These are phyloP conservation scores for Gillenia trifoliata DNA, from an alignment of 306 rosid genomes.

Conservation along the genomic window DNA sequence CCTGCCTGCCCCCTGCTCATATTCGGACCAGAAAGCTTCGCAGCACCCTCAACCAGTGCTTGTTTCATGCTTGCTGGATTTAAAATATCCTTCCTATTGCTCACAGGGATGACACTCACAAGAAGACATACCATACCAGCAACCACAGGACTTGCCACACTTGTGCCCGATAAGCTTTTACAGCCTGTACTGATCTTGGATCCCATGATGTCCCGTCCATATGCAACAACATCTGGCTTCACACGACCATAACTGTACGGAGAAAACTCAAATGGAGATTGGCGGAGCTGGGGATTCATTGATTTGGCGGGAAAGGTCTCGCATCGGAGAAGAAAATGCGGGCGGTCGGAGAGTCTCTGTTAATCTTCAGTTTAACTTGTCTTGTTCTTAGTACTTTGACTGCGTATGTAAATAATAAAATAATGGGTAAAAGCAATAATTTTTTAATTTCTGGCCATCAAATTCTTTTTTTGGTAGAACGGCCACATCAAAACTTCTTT, in stretches of 20 bases:
- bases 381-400: too few species aligned
- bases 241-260: constrained; percentile 80
- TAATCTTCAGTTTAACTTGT: too few species aligned
- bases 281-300: too few species aligned
- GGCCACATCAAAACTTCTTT: too few species aligned
- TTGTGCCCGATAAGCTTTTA: constrained; percentile 96
- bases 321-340: too few species aligned
- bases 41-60: constrained; percentile 98
- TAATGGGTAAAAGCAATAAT: too few species aligned
- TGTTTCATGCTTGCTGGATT: constrained; percentile 99
- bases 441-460: too few species aligned
- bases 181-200: constrained; percentile 94
- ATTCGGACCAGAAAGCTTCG: constrained; percentile 80
- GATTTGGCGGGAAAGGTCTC: too few species aligned
- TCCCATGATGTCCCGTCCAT: constrained; percentile 97
- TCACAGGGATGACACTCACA: constrained; percentile 83
- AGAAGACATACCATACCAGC: constrained; percentile 97
- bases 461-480: too few species aligned
- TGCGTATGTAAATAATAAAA: too few species aligned
- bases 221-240: constrained; percentile 96
- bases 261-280: constrained; percentile 4
- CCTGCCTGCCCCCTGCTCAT: constrained; percentile 98
- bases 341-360: too few species aligned
- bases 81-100: constrained; percentile 52
- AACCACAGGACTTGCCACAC: constrained; percentile 98